Percentiles rank a stretch among this genome's conserved stretches.
Evolutionary conservation across 202 grass and related monocot species (phyloP).

Genomic region (Alloteropsis angusta): DNA sequence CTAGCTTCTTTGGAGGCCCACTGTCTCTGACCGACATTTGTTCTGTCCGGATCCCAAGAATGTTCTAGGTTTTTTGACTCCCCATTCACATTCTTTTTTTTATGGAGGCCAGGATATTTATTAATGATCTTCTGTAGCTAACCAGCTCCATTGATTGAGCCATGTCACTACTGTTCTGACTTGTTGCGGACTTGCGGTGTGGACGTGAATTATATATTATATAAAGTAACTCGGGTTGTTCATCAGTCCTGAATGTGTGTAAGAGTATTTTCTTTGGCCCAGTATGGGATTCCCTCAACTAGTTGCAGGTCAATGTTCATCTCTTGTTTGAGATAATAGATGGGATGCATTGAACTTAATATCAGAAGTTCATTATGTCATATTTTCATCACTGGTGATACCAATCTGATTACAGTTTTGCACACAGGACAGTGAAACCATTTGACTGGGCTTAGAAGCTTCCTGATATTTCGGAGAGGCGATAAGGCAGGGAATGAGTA

Average conservation of each 20-base stretch:
- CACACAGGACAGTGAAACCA: slow-evolving; percentile 24
- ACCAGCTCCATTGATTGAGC: not conserved
- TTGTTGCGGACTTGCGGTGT: not conserved
- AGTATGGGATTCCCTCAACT: not conserved
- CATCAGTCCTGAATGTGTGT: not conserved
- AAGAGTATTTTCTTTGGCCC: not conserved
- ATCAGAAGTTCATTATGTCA: not conserved
- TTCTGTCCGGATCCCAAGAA: slow-evolving; percentile 20
- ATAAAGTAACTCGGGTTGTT: not conserved
- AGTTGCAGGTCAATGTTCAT: not conserved
- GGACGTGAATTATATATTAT: no score
- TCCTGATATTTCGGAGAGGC: not conserved
- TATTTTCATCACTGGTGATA: not conserved
- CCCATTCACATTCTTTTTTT: not conserved
- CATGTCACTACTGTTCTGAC: not conserved
- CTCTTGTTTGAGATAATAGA: not conserved
- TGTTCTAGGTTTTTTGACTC: not conserved
- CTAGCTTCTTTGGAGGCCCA: not conserved
- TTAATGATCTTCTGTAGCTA: not conserved
- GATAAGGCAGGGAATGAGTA: slow-evolving; percentile 44
- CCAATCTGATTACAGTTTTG: not conserved
- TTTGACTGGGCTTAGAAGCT: not conserved
- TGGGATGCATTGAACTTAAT: not conserved
- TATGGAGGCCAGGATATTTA: not conserved
- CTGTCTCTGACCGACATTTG: not conserved